These are phyloP conservation scores for Hygrophorus pudorinus DNA, from an alignment of 768 basidiomycete genomes.

Conservation along the genomic window DNA sequence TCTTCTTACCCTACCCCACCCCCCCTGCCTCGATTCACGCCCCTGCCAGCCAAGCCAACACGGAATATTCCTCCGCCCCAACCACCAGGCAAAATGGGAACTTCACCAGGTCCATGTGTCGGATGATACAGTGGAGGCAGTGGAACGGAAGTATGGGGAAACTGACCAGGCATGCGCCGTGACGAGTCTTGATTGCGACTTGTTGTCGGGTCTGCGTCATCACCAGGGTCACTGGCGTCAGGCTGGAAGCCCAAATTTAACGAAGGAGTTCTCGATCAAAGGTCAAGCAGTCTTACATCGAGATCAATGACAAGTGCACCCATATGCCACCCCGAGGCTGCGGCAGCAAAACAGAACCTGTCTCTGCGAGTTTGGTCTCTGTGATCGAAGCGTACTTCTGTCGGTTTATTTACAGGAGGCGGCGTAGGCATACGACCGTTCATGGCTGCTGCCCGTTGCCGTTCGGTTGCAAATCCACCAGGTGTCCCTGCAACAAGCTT, in stretches of 20 bases:
- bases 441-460: slow-evolving; percentile 18
- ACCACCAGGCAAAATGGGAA: slow-evolving; percentile 7
- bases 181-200: slow-evolving; percentile 17
- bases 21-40: slow-evolving; percentile 19
- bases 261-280: slow-evolving; percentile 4
- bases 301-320: slow-evolving; percentile 84
- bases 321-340: slow-evolving; percentile 87
- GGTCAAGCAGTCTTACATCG: slow-evolving; percentile 37
- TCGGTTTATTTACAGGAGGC: slow-evolving; percentile 46
- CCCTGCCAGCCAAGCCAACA: slow-evolving; percentile 52
- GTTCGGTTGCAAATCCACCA: slow-evolving; percentile 43
- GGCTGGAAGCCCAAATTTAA: slow-evolving; percentile 12
- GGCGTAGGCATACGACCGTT: slow-evolving; percentile 22
- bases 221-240: slow-evolving; percentile 21
- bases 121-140: slow-evolving; percentile 6
- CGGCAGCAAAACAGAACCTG: slow-evolving; percentile 69
- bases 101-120: slow-evolving; percentile 7
- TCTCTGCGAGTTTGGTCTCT: slow-evolving; percentile 37
- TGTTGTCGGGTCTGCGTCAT: slow-evolving; percentile 28
- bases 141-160: slow-evolving; percentile 1
- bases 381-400: slow-evolving; percentile 65
- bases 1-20: no score
- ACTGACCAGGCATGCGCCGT: slow-evolving; percentile 7
- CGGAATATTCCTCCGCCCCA: slow-evolving; percentile 28
- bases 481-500: slow-evolving; percentile 41